These are phyloP conservation scores for Massarina eburnea DNA, from an alignment of 2,329 filamentous ascomycete species.

Conservation along the genomic window DNA sequence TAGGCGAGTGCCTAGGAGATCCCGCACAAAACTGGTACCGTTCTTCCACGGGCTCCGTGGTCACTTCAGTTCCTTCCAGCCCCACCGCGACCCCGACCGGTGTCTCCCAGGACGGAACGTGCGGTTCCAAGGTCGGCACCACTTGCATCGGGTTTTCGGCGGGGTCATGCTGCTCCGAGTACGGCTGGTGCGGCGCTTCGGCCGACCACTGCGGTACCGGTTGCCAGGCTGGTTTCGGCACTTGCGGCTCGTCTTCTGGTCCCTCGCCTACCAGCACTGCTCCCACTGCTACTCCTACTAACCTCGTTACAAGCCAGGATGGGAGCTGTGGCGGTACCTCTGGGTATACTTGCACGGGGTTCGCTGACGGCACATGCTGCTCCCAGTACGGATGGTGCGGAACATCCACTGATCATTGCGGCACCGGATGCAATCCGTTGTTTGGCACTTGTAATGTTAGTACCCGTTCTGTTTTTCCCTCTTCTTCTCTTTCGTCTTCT, in stretches of 20 bases:
- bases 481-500: slow-evolving; percentile 12
- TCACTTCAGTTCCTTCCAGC: slow-evolving; percentile 29
- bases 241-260: slow-evolving; percentile 16
- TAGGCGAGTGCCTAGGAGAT: slow-evolving; percentile 53
- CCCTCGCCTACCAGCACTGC: slow-evolving; percentile 7
- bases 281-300: slow-evolving; percentile 12
- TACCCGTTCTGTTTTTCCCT: slow-evolving; percentile 2
- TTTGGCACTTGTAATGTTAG: slow-evolving; percentile 28
- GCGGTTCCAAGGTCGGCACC: slow-evolving; percentile 23
- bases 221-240: slow-evolving; percentile 37
- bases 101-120: slow-evolving; percentile 23
- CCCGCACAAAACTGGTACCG: slow-evolving; percentile 53
- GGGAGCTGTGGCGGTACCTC: slow-evolving; percentile 25
- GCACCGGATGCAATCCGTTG: slow-evolving; percentile 33
- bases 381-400: slow-evolving; percentile 48
- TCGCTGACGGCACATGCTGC: slow-evolving; percentile 49
- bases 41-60: slow-evolving; percentile 35
- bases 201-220: slow-evolving; percentile 32
- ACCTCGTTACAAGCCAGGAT: slow-evolving; percentile 14
- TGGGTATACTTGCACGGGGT: slow-evolving; percentile 30
- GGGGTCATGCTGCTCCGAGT: slow-evolving; percentile 50
- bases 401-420: slow-evolving; percentile 31
- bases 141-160: slow-evolving; percentile 34
- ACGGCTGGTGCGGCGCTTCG: slow-evolving; percentile 44
- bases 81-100: slow-evolving; percentile 24